A percentile compares a stretch with the other conserved stretches of the same genome.
phyloP scores from a whole-genome alignment of 192 early-diverging fungal species.

The Rhizophagus clarus region DNA sequence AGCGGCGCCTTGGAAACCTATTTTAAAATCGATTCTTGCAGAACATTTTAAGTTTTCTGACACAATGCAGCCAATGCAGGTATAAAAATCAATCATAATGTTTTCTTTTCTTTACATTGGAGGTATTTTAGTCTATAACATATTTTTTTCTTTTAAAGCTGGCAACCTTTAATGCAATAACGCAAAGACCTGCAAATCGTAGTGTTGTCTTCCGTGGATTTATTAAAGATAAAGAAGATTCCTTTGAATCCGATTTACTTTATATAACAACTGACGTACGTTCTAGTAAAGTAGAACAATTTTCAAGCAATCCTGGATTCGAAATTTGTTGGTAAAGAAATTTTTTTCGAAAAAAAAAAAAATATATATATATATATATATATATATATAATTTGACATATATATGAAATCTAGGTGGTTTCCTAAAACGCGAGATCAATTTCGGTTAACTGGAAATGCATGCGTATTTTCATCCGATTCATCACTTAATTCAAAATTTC shows the following conservation, averaged over 20 bases:
- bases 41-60: constrained; percentile 2
- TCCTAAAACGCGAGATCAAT: constrained; percentile 40
- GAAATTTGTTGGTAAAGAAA: constrained; percentile 42
- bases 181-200: constrained; percentile 36
- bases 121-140: not conserved
- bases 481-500: not conserved
- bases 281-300: constrained; percentile 37
- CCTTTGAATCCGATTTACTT: constrained; percentile 38
- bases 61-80: not conserved
- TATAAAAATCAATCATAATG: not conserved
- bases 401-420: constrained; percentile 35
- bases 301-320: constrained; percentile 29
- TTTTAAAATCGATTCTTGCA: not conserved
- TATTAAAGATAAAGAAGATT: constrained; percentile 36
- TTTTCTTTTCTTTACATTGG: not conserved
- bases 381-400: no score
- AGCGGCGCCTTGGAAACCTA: not conserved
- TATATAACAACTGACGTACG: constrained; percentile 34
- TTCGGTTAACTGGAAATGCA: constrained; percentile 39
- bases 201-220: constrained; percentile 46
- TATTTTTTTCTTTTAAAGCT: not conserved
- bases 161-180: not conserved
- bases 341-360: not conserved
- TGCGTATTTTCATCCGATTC: constrained; percentile 19
- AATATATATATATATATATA: not conserved